Conservation (phyloP, 2,329 filamentous ascomycete genomes). For the Diaporthe sp. region DNA sequence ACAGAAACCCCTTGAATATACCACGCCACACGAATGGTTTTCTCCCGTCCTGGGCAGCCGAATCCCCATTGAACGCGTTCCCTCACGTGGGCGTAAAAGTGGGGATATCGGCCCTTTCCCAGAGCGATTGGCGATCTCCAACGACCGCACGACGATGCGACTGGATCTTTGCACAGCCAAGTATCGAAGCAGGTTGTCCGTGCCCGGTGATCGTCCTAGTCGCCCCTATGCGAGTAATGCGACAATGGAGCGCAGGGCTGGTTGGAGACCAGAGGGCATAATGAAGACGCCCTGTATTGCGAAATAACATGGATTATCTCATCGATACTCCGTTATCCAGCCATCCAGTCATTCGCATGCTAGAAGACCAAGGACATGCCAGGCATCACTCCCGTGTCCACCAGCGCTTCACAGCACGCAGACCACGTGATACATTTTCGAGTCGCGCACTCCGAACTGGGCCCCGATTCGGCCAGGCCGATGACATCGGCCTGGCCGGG, state of each 20-base stretch:
- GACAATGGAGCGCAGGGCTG: conserved; percentile 19
- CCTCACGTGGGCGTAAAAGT: neutral
- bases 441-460: conserved; percentile 30
- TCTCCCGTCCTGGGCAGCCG: neutral
- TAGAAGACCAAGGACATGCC: conserved; percentile 24
- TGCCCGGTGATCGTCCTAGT: conserved; percentile 21
- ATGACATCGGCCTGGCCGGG: conserved; percentile 2
- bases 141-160: neutral
- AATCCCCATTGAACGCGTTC: neutral
- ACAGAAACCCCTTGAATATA: conserved; percentile 41
- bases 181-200: conserved; percentile 11
- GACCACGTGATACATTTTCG: conserved; percentile 27
- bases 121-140: conserved; percentile 7
- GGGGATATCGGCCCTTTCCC: neutral
- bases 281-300: conserved; percentile 27
- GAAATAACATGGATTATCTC: neutral
- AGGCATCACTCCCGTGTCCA: conserved; percentile 6
- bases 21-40: neutral
- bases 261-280: conserved; percentile 27
- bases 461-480: conserved; percentile 15
- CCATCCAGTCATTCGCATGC: conserved; percentile 14
- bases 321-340: neutral
- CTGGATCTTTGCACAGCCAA: neutral
- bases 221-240: conserved; percentile 20
- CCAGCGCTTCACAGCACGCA: conserved; percentile 26